These are phyloP conservation scores for Gaeumannomyces sp. DNA, from an alignment of 2,329 filamentous ascomycete species.

Conservation along the genomic window DNA sequence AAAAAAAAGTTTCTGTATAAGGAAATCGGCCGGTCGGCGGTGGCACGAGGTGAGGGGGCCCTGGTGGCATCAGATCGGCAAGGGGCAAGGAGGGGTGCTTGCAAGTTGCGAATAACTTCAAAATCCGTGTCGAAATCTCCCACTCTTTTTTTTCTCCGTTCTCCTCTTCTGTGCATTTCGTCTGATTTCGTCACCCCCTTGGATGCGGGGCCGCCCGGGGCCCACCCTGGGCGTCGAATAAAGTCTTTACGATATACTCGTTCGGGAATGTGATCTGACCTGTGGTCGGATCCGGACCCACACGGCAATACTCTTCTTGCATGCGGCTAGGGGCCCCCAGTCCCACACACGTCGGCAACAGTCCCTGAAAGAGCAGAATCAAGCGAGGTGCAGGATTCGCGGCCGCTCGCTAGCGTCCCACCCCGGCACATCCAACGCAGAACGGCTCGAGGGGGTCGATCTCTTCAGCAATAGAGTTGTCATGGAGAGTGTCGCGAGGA, in stretches of 20 bases:
- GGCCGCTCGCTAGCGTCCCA: not conserved
- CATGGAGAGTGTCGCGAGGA: too few relatives aligned
- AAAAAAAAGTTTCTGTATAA: not conserved
- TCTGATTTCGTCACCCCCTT: not conserved
- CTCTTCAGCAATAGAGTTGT: not conserved
- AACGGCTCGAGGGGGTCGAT: not conserved
- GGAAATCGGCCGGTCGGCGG: not conserved
- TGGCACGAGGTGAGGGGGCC: not conserved
- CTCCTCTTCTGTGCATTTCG: not conserved
- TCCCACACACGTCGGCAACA: not conserved
- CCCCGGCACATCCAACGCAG: not conserved
- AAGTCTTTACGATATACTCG: not conserved
- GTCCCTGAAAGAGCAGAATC: constrained; percentile 4
- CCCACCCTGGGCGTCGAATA: not conserved
- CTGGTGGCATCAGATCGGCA: too few relatives aligned
- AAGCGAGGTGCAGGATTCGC: not conserved
- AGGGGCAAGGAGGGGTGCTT: not conserved
- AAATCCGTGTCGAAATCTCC: not conserved
- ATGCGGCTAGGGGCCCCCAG: not conserved
- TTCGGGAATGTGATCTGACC: constrained; percentile 1
- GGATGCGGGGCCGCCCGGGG: not conserved
- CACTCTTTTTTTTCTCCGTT: not conserved
- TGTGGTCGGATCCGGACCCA: not conserved
- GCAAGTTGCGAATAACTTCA: not conserved
- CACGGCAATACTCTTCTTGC: not conserved